Base-by-base conservation (phyloP, 1,139 yeast genomes). In the Groenewaldozyma sp. region DNA sequence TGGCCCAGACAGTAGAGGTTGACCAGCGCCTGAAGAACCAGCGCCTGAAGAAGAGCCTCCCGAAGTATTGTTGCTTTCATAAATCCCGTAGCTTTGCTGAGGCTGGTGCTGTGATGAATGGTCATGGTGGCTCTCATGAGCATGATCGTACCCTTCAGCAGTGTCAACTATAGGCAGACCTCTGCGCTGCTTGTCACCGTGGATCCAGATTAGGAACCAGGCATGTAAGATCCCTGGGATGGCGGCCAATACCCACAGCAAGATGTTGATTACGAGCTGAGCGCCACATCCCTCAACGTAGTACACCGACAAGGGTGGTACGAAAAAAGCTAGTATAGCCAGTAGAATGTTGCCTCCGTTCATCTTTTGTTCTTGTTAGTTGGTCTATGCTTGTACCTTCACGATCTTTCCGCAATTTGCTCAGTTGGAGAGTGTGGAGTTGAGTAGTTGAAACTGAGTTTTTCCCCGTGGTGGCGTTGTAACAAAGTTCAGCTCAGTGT, bases 231-330 rank as follows among this genome's bases (percentile, higher is more conserved):
- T 54, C 3, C 94, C 95, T 0, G 95, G 95, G 45, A 87, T 59
- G 52, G 74, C 78, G 2, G 86, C 87, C 26, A 79, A 59, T 19
- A 76, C 46, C 35, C 78, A 73, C 31, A 79, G 66, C 33, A 73
- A 58, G 31, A 79, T 64, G 54, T 78, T 79, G 45, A 80, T 73
- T 47, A 83, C 78, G 26, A 77, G 41, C 28, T 34, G 36, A 19
- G 28, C 11, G 14, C 14, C 24, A n/a, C 14, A 29, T 1, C 87
- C 87, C 42, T 77, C 64, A 53, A 82, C 74, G 44, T 79, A 69
- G 72, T 78, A 73, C 18, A 80, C 87, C 0, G 87, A 83, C 39
- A 80, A 62, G 0, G 88, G 87, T 1, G 88, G 87, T 60, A 77
- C 70, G 38, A 79, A 55, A 21, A 79, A 71, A 1, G 83, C 78